Percentiles rank a stretch among this genome's conserved stretches.
Conservation (phyloP, 345 rosid genomes). For the Salix arbutifolia region DNA sequence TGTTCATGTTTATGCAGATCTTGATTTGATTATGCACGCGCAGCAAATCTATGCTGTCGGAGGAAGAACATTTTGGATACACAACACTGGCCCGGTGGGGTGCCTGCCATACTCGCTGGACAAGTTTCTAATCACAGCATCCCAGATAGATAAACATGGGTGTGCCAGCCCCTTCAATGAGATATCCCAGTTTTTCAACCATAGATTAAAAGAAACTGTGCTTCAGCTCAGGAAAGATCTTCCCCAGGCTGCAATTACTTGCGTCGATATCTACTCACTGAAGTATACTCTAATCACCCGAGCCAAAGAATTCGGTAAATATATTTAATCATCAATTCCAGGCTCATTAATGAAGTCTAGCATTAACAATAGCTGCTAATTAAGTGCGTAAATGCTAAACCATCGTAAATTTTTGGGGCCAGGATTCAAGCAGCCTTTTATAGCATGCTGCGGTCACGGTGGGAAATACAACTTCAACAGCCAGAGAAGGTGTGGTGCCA, state of each 20-base stretch:
- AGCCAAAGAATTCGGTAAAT: conserved; percentile 46
- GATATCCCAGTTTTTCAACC: conserved; percentile 50
- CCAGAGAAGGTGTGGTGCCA: conserved; percentile 44
- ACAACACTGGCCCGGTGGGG: conserved; percentile 22
- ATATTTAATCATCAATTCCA: neutral
- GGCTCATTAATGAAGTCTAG: neutral
- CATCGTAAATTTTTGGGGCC: neutral
- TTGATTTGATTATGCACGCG: neutral
- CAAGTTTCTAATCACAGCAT: conserved; percentile 28
- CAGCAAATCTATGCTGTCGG: conserved; percentile 37
- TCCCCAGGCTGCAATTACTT: conserved; percentile 46
- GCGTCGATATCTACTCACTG: conserved; percentile 51
- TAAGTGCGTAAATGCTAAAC: neutral
- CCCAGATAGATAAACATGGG: conserved; percentile 46
- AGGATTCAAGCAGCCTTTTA: conserved; percentile 50
- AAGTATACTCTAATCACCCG: conserved; percentile 55
- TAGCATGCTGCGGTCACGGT: conserved; percentile 71
- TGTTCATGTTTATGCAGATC: neutral
- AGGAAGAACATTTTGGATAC: conserved; percentile 46
- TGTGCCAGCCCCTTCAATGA: conserved; percentile 57
- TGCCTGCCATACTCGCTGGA: conserved; percentile 32
- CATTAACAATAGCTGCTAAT: neutral
- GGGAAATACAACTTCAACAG: conserved; percentile 63
- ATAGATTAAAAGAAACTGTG: conserved; percentile 30
- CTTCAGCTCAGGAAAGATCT: conserved; percentile 49